phyloP scores from a whole-genome alignment of 169 alveolate species.

The Eimeria maxima region DNA sequence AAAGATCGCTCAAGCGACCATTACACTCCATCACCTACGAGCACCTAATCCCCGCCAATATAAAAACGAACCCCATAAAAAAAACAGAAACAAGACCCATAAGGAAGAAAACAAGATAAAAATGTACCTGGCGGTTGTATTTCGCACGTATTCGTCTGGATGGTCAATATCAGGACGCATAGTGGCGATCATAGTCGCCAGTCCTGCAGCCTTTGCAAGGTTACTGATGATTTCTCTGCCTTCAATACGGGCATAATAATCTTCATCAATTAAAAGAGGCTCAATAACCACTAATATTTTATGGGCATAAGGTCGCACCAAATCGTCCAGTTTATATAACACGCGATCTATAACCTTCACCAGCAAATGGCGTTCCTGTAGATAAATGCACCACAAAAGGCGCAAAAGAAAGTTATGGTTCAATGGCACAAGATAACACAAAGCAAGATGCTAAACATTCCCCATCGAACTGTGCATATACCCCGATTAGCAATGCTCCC shows the following conservation, averaged over 20 bases:
- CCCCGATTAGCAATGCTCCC: not conserved
- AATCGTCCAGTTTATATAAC: constrained; percentile 97
- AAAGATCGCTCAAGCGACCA: not conserved
- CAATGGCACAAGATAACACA: no score
- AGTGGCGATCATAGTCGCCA: constrained; percentile 99
- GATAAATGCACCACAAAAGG: not conserved
- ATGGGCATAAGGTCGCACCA: constrained; percentile 99
- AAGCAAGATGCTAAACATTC: not conserved
- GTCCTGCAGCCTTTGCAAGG: constrained; percentile 97
- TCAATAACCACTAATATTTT: constrained; percentile 99
- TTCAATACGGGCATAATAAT: constrained; percentile 99
- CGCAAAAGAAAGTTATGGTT: no score
- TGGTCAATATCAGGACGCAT: constrained; percentile 99
- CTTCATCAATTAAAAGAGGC: constrained; percentile 99
- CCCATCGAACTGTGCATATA: constrained; percentile 17
- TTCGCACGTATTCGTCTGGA: constrained; percentile 99
- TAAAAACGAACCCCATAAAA: not conserved
- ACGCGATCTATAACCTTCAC: constrained; percentile 99
- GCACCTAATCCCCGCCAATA: not conserved
- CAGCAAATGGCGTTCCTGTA: constrained; percentile 98
- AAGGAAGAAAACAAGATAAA: not conserved
- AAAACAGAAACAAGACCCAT: not conserved
- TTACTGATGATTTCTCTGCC: constrained; percentile 99
- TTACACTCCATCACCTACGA: not conserved
- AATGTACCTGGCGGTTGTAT: constrained; percentile 95